Conservation (phyloP, 2,329 filamentous ascomycete species). For the Exophiala bonariae region DNA sequence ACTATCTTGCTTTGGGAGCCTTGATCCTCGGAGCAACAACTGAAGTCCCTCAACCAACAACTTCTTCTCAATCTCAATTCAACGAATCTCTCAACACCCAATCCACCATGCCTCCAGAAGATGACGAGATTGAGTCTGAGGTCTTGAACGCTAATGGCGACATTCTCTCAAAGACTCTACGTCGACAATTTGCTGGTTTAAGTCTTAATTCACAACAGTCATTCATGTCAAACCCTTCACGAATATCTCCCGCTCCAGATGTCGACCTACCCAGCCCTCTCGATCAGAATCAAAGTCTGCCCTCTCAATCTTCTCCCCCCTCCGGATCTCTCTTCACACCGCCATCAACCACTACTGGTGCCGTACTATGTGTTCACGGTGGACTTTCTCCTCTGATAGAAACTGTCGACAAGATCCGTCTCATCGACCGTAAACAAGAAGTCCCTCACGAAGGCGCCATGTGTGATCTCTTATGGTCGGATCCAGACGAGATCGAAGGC, state of each 20-base stretch:
- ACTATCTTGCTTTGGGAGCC: conserved; percentile 89
- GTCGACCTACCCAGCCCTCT: conserved; percentile 43
- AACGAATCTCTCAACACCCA: conserved; percentile 40
- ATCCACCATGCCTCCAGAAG: conserved; percentile 54
- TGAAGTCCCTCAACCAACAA: conserved; percentile 58
- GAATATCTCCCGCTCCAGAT: conserved; percentile 28
- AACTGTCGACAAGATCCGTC: conserved; percentile 89
- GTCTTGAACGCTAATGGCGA: conserved; percentile 83
- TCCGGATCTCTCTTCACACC: conserved; percentile 45
- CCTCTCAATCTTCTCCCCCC: conserved; percentile 76
- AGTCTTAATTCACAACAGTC: conserved; percentile 10
- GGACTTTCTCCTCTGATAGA: conserved; percentile 90
- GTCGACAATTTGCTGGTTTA: conserved; percentile 29
- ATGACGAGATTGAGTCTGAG: conserved; percentile 85
- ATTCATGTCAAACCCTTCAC: conserved; percentile 16
- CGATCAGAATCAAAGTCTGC: conserved; percentile 41
- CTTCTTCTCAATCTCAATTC: conserved; percentile 47
- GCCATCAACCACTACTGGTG: conserved; percentile 62
- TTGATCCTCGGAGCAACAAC: conserved; percentile 82
- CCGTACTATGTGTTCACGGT: conserved; percentile 93
- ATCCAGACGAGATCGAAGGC: conserved; percentile 95
- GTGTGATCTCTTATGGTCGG: conserved; percentile 97
- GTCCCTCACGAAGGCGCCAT: conserved; percentile 98
- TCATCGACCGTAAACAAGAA: conserved; percentile 95
- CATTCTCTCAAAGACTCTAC: conserved; percentile 62